A percentile compares a stretch with the other conserved stretches of the same genome.
Evolutionary conservation across 345 rosid species (phyloP).

Genomic region (Citrus unshiu): DNA sequence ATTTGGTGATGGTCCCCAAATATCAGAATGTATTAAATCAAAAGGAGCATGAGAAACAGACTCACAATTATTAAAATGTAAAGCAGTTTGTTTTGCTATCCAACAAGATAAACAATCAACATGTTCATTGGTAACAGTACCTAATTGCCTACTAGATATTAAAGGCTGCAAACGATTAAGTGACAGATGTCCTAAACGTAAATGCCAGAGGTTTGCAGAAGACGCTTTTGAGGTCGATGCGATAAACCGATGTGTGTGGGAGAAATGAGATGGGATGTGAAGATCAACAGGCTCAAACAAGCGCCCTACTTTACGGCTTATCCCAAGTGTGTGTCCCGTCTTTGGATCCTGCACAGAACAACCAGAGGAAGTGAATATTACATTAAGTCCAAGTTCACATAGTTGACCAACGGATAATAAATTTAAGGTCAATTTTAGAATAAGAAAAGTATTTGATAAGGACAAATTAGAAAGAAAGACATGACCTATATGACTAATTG

Average conservation of each 20-base stretch:
- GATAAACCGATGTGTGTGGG: background rate
- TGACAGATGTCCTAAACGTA: background rate
- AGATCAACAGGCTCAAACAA: constrained; percentile 11
- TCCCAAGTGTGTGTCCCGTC: constrained; percentile 2
- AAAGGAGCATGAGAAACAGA: background rate
- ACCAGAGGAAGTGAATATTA: background rate
- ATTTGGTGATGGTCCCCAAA: background rate
- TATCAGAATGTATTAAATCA: background rate
- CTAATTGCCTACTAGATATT: background rate
- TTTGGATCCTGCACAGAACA: background rate
- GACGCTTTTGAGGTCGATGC: background rate
- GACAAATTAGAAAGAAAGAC: too few species aligned
- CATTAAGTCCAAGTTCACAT: background rate
- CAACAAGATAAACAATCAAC: background rate
- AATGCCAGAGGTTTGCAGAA: background rate
- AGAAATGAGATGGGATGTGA: background rate
- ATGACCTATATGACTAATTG: background rate
- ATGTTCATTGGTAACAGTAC: background rate
- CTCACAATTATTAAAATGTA: background rate
- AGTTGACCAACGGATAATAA: constrained; percentile 1
- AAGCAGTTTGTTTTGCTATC: background rate
- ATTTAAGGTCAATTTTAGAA: constrained; percentile 5
- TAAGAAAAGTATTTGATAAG: background rate
- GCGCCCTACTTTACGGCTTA: background rate
- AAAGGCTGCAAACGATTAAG: background rate